Conservation (phyloP, 345 rosid species). For the Gossypium raimondii region DNA sequence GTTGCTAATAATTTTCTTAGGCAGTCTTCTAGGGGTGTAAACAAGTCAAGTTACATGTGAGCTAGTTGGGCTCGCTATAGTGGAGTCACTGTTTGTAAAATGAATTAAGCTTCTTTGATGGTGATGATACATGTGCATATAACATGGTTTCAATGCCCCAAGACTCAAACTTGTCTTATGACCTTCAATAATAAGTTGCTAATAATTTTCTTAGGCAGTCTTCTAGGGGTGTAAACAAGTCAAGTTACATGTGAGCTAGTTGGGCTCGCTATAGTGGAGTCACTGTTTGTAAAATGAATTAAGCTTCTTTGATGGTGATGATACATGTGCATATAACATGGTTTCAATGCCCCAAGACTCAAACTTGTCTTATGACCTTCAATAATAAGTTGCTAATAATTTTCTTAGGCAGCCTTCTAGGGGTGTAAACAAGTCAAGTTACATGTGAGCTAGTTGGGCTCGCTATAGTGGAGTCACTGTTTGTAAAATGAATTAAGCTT, state of each 20-base stretch:
- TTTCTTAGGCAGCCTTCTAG: too few species aligned
- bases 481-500: too few species aligned
- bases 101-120: neutral
- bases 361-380: neutral
- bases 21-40: too few species aligned
- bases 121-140: neutral
- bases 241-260: too few species aligned
- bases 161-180: neutral
- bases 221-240: too few species aligned
- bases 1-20: too few species aligned
- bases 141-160: neutral
- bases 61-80: conserved; percentile 16
- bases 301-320: neutral
- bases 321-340: neutral
- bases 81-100: neutral
- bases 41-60: too few species aligned
- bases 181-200: neutral
- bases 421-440: too few species aligned
- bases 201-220: too few species aligned
- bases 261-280: conserved; percentile 17
- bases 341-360: neutral
- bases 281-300: neutral
- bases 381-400: too few species aligned
- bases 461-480: conserved; percentile 14
- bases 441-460: too few species aligned